Base-by-base conservation (phyloP, 257 asterid genomes). In the Jasminum sambac region DNA sequence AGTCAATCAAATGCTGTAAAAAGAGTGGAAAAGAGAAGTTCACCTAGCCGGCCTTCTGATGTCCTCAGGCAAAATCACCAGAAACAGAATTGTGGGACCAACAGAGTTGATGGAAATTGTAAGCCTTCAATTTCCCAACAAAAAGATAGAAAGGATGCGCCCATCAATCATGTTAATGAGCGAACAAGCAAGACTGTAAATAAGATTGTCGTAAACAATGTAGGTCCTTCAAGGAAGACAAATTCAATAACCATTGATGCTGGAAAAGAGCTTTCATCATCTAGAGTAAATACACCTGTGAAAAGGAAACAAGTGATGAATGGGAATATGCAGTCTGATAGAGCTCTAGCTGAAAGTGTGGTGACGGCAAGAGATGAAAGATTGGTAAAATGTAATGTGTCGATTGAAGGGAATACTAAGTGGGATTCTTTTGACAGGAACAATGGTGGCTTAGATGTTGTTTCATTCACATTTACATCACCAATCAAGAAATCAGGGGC, bases 381-480 rank as follows among this genome's bases (percentile, higher is more conserved):
- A 69, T 79, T 88, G 77, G 81, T 79, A 37, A 83, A 88, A 71
- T 78, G 87, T 74, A 81, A 81, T 72, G 77, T 80, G 70, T 77
- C 90, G 11, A 76, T 74, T 77, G 90, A 82, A 72, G 83, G 77
- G 74, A 82, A 73, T 73, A 66, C 84, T 23, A 71, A 84, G 39
- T 91, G 92, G 93, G 90, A 87, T 67, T 76, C 76, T 72, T 67
- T 80, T 71, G 97, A 84, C 73, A 82, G 81, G 81, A 84, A 78
- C 68, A 89, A 64, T 78, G 77, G 88, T 78, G 77, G 88, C 74
- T 74, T 68, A 71, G 98, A 95, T 78, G 93, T 95, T 6, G 96
- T 95, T 66, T 95, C 99, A 36, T 95, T 95, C 83, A 95, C 99
- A 72, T 95, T 95, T 77, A 86, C 93, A 62, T 95, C 99, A 62